Conservation (phyloP, 305 asterid species). For the Nicotiana rustica region DNA sequence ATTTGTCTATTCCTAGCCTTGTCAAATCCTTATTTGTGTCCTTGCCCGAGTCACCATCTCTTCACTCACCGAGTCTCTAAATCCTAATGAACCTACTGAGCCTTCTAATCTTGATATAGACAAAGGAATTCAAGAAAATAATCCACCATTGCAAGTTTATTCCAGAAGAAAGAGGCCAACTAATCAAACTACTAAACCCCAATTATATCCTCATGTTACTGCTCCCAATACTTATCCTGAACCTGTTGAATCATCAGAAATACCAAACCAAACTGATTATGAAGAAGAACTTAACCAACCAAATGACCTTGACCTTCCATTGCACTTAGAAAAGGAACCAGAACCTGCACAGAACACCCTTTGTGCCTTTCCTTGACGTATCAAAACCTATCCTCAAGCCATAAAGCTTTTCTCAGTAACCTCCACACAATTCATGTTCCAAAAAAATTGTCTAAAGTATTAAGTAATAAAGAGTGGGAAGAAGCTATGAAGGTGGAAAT, state of each 20-base stretch:
- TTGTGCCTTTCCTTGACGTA: background rate
- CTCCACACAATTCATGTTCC: background rate
- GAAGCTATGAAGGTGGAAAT: background rate
- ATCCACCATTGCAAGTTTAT: background rate
- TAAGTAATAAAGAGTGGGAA: background rate
- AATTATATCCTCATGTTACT: background rate
- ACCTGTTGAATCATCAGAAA: background rate
- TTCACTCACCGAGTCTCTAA: background rate
- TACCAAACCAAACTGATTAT: background rate
- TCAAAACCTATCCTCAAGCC: background rate
- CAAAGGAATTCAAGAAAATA: background rate
- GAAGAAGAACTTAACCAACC: background rate
- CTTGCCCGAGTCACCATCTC: background rate
- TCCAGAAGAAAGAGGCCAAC: conserved; percentile 12
- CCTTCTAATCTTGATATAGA: background rate
- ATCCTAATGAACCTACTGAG: background rate
- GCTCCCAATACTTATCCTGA: background rate
- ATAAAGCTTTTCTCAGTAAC: background rate
- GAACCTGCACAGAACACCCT: background rate
- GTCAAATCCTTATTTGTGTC: background rate
- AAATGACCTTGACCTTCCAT: background rate
- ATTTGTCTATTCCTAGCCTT: background rate
- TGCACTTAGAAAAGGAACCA: conserved; percentile 4
- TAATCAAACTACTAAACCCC: background rate
- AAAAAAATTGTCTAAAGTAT: background rate